Conservation (phyloP, 352 stramenopile species). For the Chrysophaeum taylorii region DNA sequence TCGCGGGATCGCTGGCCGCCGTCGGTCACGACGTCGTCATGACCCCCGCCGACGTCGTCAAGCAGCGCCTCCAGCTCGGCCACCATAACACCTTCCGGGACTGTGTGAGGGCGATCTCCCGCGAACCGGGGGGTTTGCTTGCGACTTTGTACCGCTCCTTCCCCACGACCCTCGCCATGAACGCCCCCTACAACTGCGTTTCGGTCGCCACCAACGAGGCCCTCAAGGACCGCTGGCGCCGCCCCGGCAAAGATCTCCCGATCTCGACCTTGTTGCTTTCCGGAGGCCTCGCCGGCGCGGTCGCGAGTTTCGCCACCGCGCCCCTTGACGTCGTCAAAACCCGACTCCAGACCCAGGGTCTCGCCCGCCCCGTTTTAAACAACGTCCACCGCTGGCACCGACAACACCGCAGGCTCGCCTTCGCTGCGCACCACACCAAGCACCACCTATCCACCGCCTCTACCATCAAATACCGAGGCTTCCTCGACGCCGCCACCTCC, state of each 20-base stretch:
- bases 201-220: constrained; percentile 96
- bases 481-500: constrained; percentile 46
- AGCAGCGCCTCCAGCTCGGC: constrained; percentile 96
- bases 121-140: constrained; percentile 51
- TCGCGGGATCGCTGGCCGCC: constrained; percentile 80
- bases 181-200: constrained; percentile 94
- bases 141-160: constrained; percentile 79
- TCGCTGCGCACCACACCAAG: not conserved
- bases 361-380: no score
- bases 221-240: constrained; percentile 66
- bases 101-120: no score
- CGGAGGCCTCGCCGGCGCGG: constrained; percentile 75
- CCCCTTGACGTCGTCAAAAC: constrained; percentile 98
- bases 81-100: constrained; percentile 87
- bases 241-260: constrained; percentile 65
- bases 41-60: constrained; percentile 96
- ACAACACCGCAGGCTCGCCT: not conserved
- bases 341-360: constrained; percentile 78
- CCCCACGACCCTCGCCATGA: constrained; percentile 93
- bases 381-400: no score
- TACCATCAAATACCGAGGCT: constrained; percentile 13
- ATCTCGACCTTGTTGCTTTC: constrained; percentile 75
- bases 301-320: constrained; percentile 82
- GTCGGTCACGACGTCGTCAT: constrained; percentile 95
- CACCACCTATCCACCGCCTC: not conserved